Evolutionary conservation across 768 basidiomycete species (phyloP), one percentile per base, ranked within the genome.

Genomic region (Boletus rubescentipes): DNA sequence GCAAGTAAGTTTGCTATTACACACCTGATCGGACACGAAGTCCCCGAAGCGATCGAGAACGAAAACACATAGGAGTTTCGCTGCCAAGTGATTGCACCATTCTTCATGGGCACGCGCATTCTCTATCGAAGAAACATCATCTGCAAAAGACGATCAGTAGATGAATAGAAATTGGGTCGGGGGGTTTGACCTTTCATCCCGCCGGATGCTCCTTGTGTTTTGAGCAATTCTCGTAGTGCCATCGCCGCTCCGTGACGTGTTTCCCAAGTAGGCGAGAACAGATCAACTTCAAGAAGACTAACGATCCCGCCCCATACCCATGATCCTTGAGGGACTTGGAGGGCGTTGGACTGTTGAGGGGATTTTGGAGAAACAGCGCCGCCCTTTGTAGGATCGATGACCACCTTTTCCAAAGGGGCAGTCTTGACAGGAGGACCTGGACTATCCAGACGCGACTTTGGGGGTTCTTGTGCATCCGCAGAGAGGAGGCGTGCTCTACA

Each of bases 1-100:
- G 46, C 18, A 49, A 42, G 6, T 42, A 42, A 41, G 8, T 34
- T 15, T 21, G 20, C 20, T 31, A 35, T 44, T 10, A 58, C 73
- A 34, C 38, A 79, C 80, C 75, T 95, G 94, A 67, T 99, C 97
- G 0, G 93, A 91, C 34, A 97, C 86, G 66, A 95, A 99, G 72
- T 99, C 97, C 3, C 95, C 93, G 63, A 99, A 99, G n/a, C 97
- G 86, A 68, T 99, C 97, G 23, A 98, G 77, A 31, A 96, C 89
- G 57, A 98, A 89, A 9, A 98, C 85, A 61, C 87, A 89, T 3
- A 98, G 80, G 46, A 97, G 82, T 60, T 88, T 88, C 10, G 91
- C 84, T 2, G 92, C 88, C 15, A 98, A 73, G 53, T 87, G 84
- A 56, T 95, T 95, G 70, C 91, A 93, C 93, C 93, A 96, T 61